A percentile compares a stretch with the other conserved stretches of the same genome.
Conservation (phyloP, 1,284 basidiomycete genomes). For the Anthracocystis panici-leucophaei region DNA sequence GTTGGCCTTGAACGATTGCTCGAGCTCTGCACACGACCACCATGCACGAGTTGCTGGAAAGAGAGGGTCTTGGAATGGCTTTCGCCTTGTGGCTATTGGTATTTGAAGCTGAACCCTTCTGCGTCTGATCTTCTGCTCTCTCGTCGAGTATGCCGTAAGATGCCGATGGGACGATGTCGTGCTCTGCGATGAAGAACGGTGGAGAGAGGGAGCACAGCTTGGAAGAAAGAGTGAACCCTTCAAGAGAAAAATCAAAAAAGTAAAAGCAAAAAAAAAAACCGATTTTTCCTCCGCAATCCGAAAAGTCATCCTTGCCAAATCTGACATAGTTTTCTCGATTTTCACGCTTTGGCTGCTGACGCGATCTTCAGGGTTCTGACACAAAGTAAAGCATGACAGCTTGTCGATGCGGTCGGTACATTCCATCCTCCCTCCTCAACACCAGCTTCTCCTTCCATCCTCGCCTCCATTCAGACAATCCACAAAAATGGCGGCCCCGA, state of each 20-base stretch:
- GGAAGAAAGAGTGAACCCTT: constrained; percentile 11
- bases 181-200: not conserved
- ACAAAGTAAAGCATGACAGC: constrained; percentile 3
- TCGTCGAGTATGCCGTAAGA: not conserved
- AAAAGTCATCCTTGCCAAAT: not conserved
- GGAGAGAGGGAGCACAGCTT: not conserved
- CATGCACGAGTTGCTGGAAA: constrained; percentile 25
- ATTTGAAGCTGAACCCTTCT: too few species aligned
- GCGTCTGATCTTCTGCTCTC: not conserved
- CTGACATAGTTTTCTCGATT: not conserved
- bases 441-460: not conserved
- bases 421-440: not conserved
- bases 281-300: constrained; percentile 8
- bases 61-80: not conserved
- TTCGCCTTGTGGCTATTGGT: not conserved
- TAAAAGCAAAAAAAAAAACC: not conserved
- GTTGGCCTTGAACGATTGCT: constrained; percentile 12
- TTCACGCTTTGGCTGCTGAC: constrained; percentile 5
- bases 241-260: not conserved
- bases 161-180: not conserved
- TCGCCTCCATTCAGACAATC: not conserved
- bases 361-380: constrained; percentile 8
- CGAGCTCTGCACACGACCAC: constrained; percentile 15
- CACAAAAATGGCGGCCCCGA: constrained; percentile 2
- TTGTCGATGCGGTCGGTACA: not conserved